Evolutionary conservation across 2,329 filamentous ascomycete species (phyloP).

Genomic region (Trichoderma simmonsii): DNA sequence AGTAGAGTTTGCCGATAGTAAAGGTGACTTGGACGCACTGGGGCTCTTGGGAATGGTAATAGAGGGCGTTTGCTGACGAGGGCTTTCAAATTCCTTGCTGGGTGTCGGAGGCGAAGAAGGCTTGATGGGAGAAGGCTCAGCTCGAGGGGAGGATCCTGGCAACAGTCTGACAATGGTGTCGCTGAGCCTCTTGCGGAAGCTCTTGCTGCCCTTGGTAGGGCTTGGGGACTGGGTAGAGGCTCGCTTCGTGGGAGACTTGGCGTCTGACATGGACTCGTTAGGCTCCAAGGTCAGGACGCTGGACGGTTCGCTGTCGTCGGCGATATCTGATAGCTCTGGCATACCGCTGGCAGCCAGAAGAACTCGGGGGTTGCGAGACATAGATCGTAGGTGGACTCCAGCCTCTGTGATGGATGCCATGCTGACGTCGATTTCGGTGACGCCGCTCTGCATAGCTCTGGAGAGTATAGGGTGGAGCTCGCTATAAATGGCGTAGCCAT

Average conservation of each 20-base stretch:
- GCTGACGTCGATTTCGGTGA: constrained; percentile 25
- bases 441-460: constrained; percentile 23
- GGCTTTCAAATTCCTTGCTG: constrained; percentile 19
- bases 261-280: constrained; percentile 25
- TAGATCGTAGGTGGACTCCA: constrained; percentile 22
- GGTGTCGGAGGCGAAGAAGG: constrained; percentile 30
- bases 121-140: constrained; percentile 32
- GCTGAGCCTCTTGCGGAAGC: constrained; percentile 27
- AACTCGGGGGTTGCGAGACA: constrained; percentile 25
- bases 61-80: background rate
- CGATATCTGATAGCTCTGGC: constrained; percentile 29
- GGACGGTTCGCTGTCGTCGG: constrained; percentile 30
- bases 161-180: constrained; percentile 30
- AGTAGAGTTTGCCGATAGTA: constrained; percentile 4
- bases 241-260: constrained; percentile 33
- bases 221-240: constrained; percentile 25
- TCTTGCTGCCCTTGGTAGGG: constrained; percentile 28
- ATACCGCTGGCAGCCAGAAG: constrained; percentile 25
- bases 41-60: constrained; percentile 10
- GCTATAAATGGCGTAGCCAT: constrained; percentile 27
- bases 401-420: constrained; percentile 29
- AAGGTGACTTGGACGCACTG: background rate
- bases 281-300: constrained; percentile 25
- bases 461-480: constrained; percentile 28
- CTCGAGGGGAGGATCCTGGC: constrained; percentile 27